Conservation (phyloP, 371 early-diverging fungal genomes). For the Apophysomyces elegans region DNA sequence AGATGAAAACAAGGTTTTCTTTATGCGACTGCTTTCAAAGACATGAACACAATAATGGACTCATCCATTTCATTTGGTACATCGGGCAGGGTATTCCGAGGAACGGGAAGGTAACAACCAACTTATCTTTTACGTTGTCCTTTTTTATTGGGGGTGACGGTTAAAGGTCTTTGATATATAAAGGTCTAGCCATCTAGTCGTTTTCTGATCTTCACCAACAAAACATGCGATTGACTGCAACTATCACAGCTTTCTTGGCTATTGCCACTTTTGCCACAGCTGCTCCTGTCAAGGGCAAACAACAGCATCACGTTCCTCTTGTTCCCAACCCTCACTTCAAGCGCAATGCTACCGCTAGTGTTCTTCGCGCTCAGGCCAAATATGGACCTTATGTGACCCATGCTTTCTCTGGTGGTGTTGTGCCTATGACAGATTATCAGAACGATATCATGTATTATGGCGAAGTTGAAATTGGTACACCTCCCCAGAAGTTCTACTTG, state of each 20-base stretch:
- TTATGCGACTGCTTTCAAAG: not conserved
- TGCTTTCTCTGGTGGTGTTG: slow-evolving; percentile 11
- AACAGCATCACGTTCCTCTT: slow-evolving; percentile 3
- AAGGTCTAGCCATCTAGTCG: not conserved
- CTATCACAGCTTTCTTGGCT: slow-evolving; percentile 16
- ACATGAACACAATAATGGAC: not conserved
- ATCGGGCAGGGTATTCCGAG: not conserved
- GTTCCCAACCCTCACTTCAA: slow-evolving; percentile 24
- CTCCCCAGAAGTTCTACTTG: slow-evolving; percentile 64
- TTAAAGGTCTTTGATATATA: not conserved
- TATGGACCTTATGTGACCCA: not conserved
- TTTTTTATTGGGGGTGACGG: not conserved
- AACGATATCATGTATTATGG: slow-evolving; percentile 58
- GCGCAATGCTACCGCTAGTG: slow-evolving; percentile 19
- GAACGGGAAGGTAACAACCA: not conserved
- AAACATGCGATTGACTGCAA: slow-evolving; percentile 12
- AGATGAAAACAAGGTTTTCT: slow-evolving; percentile 8
- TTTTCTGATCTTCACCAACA: slow-evolving; percentile 6
- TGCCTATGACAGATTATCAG: slow-evolving; percentile 26
- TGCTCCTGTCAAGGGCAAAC: slow-evolving; percentile 5
- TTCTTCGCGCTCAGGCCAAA: slow-evolving; percentile 11
- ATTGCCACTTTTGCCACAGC: slow-evolving; percentile 14
- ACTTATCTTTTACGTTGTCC: not conserved
- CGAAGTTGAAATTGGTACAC: slow-evolving; percentile 64
- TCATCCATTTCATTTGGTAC: slow-evolving; percentile 5